phyloP scores from a whole-genome alignment of 331 rosid genomes.

The Saraca asoca region DNA sequence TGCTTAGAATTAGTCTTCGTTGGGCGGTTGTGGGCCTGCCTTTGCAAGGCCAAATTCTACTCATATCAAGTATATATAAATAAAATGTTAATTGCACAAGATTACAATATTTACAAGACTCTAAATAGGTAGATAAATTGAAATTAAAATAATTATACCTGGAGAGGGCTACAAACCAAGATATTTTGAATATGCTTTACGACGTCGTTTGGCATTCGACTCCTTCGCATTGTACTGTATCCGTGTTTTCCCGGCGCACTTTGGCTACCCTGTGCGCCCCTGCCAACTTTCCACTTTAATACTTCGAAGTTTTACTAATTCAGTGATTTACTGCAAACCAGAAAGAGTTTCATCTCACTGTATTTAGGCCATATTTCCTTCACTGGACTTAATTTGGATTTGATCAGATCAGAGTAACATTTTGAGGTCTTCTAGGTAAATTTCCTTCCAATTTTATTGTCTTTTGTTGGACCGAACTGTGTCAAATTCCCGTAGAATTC shows the following conservation, averaged over 20 bases:
- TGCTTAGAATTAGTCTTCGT: no score
- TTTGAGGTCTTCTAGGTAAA: not conserved
- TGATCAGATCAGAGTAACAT: slow-evolving; percentile 7
- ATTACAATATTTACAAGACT: no score
- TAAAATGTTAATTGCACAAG: no score
- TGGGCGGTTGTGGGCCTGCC: no score
- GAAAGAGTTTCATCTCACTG: not conserved
- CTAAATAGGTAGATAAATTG: no score
- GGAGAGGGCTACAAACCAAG: no score
- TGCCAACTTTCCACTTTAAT: not conserved
- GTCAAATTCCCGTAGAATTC: not conserved
- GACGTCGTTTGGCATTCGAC: not conserved
- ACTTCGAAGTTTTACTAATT: not conserved
- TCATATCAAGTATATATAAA: no score
- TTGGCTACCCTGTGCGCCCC: not conserved
- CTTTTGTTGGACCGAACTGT: not conserved
- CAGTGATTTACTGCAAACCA: not conserved
- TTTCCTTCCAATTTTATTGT: not conserved
- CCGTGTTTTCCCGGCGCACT: not conserved
- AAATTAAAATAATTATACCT: no score
- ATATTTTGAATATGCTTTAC: not conserved
- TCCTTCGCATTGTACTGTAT: no score
- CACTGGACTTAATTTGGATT: no score
- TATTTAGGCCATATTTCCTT: not conserved
- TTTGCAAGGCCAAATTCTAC: no score